Evolutionary conservation across 805 yeast species (phyloP).

Genomic region (Clavispora vitiphila): DNA sequence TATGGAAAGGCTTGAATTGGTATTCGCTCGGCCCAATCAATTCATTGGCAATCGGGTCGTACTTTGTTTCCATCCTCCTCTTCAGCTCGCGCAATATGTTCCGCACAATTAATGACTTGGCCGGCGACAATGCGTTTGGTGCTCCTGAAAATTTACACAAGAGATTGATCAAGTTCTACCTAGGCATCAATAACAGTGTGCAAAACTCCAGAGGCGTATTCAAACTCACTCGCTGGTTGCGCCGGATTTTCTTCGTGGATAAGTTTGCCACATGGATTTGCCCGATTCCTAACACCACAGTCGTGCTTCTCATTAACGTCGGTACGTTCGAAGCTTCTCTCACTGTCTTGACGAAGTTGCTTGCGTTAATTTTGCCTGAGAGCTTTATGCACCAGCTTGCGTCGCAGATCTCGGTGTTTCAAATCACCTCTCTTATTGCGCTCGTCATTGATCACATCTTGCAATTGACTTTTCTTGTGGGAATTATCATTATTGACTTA

Average conservation of each 20-base stretch:
- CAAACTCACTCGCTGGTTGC: slow-evolving; percentile 7
- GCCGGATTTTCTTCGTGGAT: slow-evolving; percentile 7
- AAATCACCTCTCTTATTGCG: slow-evolving; percentile 25
- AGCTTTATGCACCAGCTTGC: neutral
- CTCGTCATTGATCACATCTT: slow-evolving; percentile 55
- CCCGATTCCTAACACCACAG: slow-evolving; percentile 22
- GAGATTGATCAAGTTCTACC: slow-evolving; percentile 25
- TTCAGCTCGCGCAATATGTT: slow-evolving; percentile 28
- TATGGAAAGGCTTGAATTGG: slow-evolving; percentile 19
- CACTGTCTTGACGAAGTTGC: neutral
- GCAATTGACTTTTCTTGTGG: slow-evolving; percentile 59
- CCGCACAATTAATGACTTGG: slow-evolving; percentile 23
- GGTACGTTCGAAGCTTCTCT: slow-evolving; percentile 8
- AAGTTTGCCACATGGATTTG: slow-evolving; percentile 2
- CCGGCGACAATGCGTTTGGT: slow-evolving; percentile 20
- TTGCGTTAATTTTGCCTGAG: neutral
- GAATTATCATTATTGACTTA: slow-evolving; percentile 64
- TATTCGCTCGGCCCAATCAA: slow-evolving; percentile 24
- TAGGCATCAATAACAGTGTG: slow-evolving; percentile 21
- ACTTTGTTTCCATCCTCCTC: slow-evolving; percentile 20
- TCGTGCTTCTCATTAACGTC: slow-evolving; percentile 18
- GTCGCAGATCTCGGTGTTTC: neutral
- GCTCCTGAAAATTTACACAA: slow-evolving; percentile 18
- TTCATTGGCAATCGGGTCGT: slow-evolving; percentile 18
- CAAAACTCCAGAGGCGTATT: slow-evolving; percentile 12